These are phyloP conservation scores for Nymphaea thermarum DNA, from an alignment of 164 flowering plant genomes.

Conservation along the genomic window DNA sequence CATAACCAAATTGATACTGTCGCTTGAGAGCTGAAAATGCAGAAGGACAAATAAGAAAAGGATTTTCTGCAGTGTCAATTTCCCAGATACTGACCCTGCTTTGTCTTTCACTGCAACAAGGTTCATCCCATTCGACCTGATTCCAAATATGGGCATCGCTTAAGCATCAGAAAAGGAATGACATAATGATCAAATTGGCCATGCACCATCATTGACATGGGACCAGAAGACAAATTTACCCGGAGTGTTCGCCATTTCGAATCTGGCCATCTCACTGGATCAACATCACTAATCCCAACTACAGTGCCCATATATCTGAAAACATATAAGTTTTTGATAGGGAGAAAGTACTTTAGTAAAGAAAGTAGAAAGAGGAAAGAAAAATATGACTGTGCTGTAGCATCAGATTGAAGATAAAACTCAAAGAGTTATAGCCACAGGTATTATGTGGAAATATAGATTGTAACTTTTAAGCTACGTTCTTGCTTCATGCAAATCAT, in stretches of 20 bases:
- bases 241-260: slow-evolving; percentile 98
- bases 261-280: slow-evolving; percentile 90
- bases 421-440: too few relatives aligned
- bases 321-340: background rate
- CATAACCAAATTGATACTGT: slow-evolving; percentile 40
- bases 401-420: too few relatives aligned
- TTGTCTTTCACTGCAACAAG: slow-evolving; percentile 72
- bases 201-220: too few relatives aligned
- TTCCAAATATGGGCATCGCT: background rate
- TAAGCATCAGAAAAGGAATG: background rate
- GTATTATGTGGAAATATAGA: too few relatives aligned
- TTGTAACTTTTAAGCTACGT: too few relatives aligned
- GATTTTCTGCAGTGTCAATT: slow-evolving; percentile 88
- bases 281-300: slow-evolving; percentile 67
- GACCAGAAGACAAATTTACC: slow-evolving; percentile 22
- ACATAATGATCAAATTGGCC: too few relatives aligned
- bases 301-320: slow-evolving; percentile 95
- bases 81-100: slow-evolving; percentile 90
- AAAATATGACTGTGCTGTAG: too few relatives aligned
- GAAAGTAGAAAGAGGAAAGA: too few relatives aligned
- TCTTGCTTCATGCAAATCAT: too few relatives aligned
- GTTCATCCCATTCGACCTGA: slow-evolving; percentile 99
- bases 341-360: too few relatives aligned
- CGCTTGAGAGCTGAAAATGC: slow-evolving; percentile 71
- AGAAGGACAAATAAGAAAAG: slow-evolving; percentile 68